Conservation (phyloP, 2,329 filamentous ascomycete genomes). For the Alternaria angustiovoidea region DNA sequence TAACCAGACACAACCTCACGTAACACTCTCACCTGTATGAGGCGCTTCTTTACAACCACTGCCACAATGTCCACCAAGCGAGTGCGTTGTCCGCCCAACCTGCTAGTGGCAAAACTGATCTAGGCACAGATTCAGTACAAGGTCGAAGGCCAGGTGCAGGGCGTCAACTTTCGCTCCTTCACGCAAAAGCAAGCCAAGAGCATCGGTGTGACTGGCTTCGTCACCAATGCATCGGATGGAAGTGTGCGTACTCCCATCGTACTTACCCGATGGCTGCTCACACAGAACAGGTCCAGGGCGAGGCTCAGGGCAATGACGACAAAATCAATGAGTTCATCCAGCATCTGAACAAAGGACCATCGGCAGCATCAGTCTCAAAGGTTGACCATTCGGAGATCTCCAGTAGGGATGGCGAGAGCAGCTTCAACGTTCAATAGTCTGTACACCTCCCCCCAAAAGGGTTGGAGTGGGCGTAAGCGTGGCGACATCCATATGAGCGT, state of each 20-base stretch:
- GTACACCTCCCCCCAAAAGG: neutral
- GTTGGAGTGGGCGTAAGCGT: neutral
- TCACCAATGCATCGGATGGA: conserved; percentile 58
- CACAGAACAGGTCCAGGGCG: conserved; percentile 76
- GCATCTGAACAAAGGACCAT: conserved; percentile 77
- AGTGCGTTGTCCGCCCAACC: conserved; percentile 29
- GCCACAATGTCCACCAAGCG: conserved; percentile 47
- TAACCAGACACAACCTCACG: neutral
- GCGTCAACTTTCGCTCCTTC: conserved; percentile 61
- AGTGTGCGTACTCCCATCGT: conserved; percentile 40
- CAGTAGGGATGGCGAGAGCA: conserved; percentile 70
- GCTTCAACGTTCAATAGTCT: conserved; percentile 59
- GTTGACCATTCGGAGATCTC: conserved; percentile 75
- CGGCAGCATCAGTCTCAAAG: conserved; percentile 74
- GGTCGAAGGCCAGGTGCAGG: conserved; percentile 58
- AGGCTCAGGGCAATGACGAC: conserved; percentile 79
- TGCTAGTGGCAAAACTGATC: conserved; percentile 26
- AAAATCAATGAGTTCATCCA: conserved; percentile 74
- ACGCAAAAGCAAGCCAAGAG: conserved; percentile 55
- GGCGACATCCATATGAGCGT: neutral
- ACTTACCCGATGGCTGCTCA: conserved; percentile 14
- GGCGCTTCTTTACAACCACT: conserved; percentile 38
- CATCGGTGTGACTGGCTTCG: conserved; percentile 56
- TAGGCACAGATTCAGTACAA: conserved; percentile 56
- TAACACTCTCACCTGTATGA: conserved; percentile 19